phyloP scores from a whole-genome alignment of 805 yeast species.

The Yarrowia alimentaria region DNA sequence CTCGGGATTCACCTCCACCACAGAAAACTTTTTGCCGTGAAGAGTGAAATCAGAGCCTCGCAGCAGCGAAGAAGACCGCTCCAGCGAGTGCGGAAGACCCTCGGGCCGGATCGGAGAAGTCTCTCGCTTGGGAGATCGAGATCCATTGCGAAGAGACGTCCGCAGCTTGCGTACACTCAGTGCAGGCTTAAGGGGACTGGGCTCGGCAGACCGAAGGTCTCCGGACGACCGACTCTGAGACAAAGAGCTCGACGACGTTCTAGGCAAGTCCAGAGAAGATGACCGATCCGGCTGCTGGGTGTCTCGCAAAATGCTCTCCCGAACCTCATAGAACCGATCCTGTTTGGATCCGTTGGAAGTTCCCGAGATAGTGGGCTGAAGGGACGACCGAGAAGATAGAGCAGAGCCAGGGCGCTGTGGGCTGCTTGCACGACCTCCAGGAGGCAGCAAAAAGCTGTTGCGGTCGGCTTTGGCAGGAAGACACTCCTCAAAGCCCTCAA shows the following conservation, averaged over 20 bases:
- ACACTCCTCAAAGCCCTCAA: slow-evolving; percentile 23
- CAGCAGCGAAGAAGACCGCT: slow-evolving; percentile 34
- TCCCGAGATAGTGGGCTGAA: slow-evolving; percentile 4
- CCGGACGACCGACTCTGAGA: slow-evolving; percentile 16
- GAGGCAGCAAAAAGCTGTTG: slow-evolving; percentile 8
- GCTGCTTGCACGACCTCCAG: too few relatives aligned
- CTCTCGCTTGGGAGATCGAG: slow-evolving; percentile 11
- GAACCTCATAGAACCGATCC: slow-evolving; percentile 22
- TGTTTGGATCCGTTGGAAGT: slow-evolving; percentile 19
- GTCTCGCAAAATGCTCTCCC: slow-evolving; percentile 22
- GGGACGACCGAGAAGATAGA: slow-evolving; percentile 12
- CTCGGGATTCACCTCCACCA: slow-evolving; percentile 39
- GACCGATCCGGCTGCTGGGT: slow-evolving; percentile 6
- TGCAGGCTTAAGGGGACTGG: slow-evolving; percentile 9
- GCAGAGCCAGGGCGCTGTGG: slow-evolving; percentile 17
- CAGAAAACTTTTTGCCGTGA: slow-evolving; percentile 38
- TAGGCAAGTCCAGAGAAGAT: slow-evolving; percentile 21
- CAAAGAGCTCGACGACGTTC: slow-evolving; percentile 4
- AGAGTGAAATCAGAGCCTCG: slow-evolving; percentile 37
- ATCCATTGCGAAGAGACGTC: slow-evolving; percentile 7
- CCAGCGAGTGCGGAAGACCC: slow-evolving; percentile 24
- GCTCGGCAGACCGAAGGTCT: not conserved
- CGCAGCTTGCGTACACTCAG: slow-evolving; percentile 14
- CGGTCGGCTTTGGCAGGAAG: slow-evolving; percentile 9
- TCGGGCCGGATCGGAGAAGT: not conserved